Base-by-base conservation (phyloP, 768 basidiomycete genomes). In the Auricularia sp. region DNA sequence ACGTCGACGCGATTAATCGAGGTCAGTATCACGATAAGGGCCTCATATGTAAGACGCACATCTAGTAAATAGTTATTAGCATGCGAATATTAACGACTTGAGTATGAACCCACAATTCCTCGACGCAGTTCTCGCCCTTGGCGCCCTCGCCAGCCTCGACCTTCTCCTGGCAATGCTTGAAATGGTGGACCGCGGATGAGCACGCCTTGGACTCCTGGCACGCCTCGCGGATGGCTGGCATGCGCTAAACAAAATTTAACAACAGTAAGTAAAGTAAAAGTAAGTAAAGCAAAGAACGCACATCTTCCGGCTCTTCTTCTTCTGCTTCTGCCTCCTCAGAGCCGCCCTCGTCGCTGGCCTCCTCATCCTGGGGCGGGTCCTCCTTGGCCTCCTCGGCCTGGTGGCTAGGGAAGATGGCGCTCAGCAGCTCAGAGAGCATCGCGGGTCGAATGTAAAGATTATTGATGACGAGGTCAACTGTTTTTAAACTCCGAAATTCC, bases 61-160 rank as follows among this genome's bases (percentile, higher is more conserved):
- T 2, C 39, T 42, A 66, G 34, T 56, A 56, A 24, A 64, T 45
- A 69, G 71, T 59, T 70, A 72, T 67, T 73, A 66, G 69, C 75
- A 67, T 68, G 67, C 62, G 64, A 36, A 65, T 62, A 62, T 34
- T 62, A 39, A 45, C 47, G 69, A 34, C 67, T 51, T 24, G 44
- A 61, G 3, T 42, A 61, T 42, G 39, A 67, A 29, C n/a, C 5
- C 44, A 64, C n/a, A 93, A 74, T 81, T 93, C 92, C 77, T 94
- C 91, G 44, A 94, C 89, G 72, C 93, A 96, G 73, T 95, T 93
- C 80, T 96, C 94, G 68, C 86, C 86, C 74, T 91, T 87, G 83
- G 83, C 92, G 45, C 92, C 94, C 71, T 94, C 73, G 34, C 94
- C 94, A 36, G 79, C 81, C 66, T 85, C 76, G 59, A 97, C 87